A percentile compares a stretch with the other conserved stretches of the same genome.
Evolutionary conservation across 192 early-diverging fungal species (phyloP).

Genomic region (Coemansia sp.): DNA sequence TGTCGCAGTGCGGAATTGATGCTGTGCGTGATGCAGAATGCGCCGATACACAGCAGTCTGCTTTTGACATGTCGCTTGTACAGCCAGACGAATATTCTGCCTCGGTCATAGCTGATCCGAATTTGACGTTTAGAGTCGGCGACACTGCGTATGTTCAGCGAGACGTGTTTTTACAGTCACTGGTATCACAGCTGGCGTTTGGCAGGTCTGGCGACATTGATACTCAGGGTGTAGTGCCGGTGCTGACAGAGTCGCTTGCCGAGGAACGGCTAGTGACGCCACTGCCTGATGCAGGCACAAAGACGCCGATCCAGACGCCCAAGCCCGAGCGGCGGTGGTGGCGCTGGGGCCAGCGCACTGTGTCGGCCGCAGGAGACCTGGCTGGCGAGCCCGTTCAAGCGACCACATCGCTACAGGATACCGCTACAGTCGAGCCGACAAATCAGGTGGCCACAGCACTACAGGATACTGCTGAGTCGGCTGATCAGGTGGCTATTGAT

Average conservation of each 20-base stretch:
- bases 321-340: constrained; percentile 44
- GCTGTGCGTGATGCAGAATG: constrained; percentile 15
- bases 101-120: constrained; percentile 25
- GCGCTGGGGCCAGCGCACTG: constrained; percentile 35
- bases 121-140: constrained; percentile 24
- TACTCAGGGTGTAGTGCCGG: neutral
- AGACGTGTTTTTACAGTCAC: constrained; percentile 32
- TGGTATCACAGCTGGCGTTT: constrained; percentile 48
- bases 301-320: neutral
- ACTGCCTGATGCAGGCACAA: no score
- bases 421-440: no score
- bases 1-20: constrained; percentile 46
- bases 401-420: neutral
- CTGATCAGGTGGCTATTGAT: neutral
- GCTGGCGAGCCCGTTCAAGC: neutral
- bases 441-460: neutral
- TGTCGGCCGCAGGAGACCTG: neutral
- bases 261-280: neutral
- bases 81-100: constrained; percentile 18
- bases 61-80: constrained; percentile 21
- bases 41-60: constrained; percentile 1
- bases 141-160: constrained; percentile 26
- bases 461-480: neutral
- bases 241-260: neutral
- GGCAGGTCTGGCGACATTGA: neutral